Base-by-base conservation (phyloP, 1,284 basidiomycete species). In the Leccinum pachyderme region DNA sequence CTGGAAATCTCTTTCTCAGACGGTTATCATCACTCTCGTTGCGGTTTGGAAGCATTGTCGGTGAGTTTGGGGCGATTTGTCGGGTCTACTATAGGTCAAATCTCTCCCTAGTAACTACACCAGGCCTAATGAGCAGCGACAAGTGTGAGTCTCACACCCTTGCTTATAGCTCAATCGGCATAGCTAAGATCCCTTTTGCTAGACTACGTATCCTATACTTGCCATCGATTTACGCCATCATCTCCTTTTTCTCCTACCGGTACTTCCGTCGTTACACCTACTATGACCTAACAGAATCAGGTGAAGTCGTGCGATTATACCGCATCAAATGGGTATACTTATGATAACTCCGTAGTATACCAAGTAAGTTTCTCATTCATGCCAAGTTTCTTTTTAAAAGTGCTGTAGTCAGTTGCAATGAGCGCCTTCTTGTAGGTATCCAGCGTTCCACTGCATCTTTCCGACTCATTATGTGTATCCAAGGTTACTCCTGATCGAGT, bases 191-290 rank as follows among this genome's bases (percentile, higher is more conserved):
- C n/a, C 37, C 12, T 15, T 45, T 46, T n/a, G 51, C 41, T 51
- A 63, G 67, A 28, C 71, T 91, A 32, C 83, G 89, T 57, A 83
- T 91, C 55, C 68, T 91, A 59, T 91, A 90, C 64, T 88, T 91
- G 88, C 89, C 89, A 3, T 81, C 83, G 2, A 77, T 91, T 47
- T 93, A 91, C 70, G 87, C 87, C n/a, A 75, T 95, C 65, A 84
- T 95, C 55, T 92, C 91, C 2, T 95, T 94, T 79, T 83, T 93
- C 65, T 91, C 90, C 22, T 95, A 92, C 64, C 82, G 93, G 4
- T 95, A 76, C 74, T 94, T 92, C 76, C 81, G 88, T 49, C 75
- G 78, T 59, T 93, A 90, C 68, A 90, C 87, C 35, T 92, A 95
- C 69, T 95, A 91, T 68, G 83, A 83, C 32, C 81, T 94, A 44